These are phyloP conservation scores for Talaromyces stipitatus DNA, from an alignment of 495 filamentous ascomycete species.

Conservation along the genomic window DNA sequence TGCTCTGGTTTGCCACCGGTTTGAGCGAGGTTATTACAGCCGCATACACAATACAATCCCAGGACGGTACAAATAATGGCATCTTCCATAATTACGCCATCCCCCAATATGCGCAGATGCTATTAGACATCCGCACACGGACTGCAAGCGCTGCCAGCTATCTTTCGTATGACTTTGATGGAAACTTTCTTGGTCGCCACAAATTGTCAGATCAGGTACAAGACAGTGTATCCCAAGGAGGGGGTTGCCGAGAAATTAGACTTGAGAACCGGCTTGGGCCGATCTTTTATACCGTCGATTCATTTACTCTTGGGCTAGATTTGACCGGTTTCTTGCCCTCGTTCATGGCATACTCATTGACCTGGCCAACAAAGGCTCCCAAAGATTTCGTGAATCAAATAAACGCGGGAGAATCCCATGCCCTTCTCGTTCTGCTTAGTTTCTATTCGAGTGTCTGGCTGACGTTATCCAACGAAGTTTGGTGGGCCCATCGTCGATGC, in stretches of 20 bases:
- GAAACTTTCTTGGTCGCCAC: neutral
- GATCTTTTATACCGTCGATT: neutral
- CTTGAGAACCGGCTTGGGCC: neutral
- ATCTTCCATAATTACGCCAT: neutral
- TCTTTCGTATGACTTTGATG: neutral
- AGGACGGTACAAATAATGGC: neutral
- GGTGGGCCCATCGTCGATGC: neutral
- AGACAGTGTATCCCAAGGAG: neutral
- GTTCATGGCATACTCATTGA: neutral
- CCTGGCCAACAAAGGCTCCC: neutral
- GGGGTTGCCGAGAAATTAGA: neutral
- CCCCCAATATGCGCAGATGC: neutral
- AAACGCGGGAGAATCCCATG: neutral
- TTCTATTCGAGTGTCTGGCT: constrained; percentile 1
- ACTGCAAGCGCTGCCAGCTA: neutral
- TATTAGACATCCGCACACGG: neutral
- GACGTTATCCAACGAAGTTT: neutral
- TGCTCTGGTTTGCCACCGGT: neutral
- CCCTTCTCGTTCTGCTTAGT: neutral
- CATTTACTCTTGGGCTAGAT: neutral
- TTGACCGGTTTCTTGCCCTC: neutral
- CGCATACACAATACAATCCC: neutral
- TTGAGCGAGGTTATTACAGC: neutral
- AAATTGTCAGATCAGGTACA: neutral
- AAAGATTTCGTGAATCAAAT: neutral